These are phyloP conservation scores for Cercospora canescens DNA, from an alignment of 2,329 filamentous ascomycete species.

Conservation along the genomic window DNA sequence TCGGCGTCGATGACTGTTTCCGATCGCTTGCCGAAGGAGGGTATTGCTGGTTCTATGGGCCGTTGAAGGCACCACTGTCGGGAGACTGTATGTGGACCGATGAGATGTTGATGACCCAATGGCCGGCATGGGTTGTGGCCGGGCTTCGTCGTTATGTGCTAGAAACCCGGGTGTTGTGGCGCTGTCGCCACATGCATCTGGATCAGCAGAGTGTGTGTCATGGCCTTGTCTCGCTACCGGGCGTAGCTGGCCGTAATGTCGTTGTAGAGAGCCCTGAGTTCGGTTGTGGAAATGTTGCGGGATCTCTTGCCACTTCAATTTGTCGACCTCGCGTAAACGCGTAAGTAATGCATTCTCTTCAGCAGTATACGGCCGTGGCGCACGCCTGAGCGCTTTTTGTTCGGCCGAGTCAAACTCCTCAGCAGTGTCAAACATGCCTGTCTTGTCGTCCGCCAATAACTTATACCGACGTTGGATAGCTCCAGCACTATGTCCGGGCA, in stretches of 20 bases:
- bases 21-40: conserved; percentile 2
- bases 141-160: not conserved
- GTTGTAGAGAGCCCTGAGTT: not conserved
- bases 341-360: conserved; percentile 15
- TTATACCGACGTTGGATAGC: conserved; percentile 24
- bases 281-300: conserved; percentile 1
- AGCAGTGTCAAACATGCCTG: not conserved
- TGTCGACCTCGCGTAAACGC: conserved; percentile 14
- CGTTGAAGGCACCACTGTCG: not conserved
- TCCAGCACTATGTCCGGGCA: conserved; percentile 19
- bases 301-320: conserved; percentile 11
- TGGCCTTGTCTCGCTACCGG: not conserved
- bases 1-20: conserved; percentile 1
- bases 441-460: conserved; percentile 10
- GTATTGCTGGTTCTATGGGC: conserved; percentile 2
- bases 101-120: not conserved
- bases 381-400: not conserved
- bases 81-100: conserved; percentile 1
- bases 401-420: not conserved
- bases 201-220: not conserved
- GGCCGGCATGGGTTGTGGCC: not conserved
- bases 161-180: not conserved
- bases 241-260: not conserved
- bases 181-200: not conserved
- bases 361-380: not conserved